phyloP scores from a whole-genome alignment of 2,329 filamentous ascomycete genomes.

The Chaetoscypha palmicola region DNA sequence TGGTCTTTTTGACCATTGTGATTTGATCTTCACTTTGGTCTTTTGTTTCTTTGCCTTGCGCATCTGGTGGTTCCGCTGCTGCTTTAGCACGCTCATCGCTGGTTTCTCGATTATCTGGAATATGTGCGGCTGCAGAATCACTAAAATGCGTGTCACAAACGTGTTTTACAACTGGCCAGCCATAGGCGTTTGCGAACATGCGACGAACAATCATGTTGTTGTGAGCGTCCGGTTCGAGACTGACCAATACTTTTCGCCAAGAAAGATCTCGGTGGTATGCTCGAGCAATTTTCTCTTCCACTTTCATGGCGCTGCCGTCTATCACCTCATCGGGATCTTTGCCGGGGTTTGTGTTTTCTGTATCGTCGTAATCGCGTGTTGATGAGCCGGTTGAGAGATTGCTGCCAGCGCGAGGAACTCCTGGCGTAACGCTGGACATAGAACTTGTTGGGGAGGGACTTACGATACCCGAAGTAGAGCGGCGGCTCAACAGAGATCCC shows the following conservation, averaged over 20 bases:
- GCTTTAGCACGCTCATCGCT: slow-evolving; percentile 63
- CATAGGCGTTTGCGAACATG: slow-evolving; percentile 95
- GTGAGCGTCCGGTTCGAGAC: slow-evolving; percentile 92
- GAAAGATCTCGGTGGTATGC: slow-evolving; percentile 88
- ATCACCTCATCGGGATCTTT: slow-evolving; percentile 41
- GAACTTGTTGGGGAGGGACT: background rate
- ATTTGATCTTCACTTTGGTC: slow-evolving; percentile 7
- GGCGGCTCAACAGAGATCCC: slow-evolving; percentile 14
- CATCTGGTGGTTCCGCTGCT: slow-evolving; percentile 47
- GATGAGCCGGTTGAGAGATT: slow-evolving; percentile 35
- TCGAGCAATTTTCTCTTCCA: slow-evolving; percentile 95
- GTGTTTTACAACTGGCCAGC: slow-evolving; percentile 95
- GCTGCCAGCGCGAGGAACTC: slow-evolving; percentile 37
- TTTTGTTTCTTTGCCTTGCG: slow-evolving; percentile 61
- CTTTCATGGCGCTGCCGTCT: slow-evolving; percentile 67
- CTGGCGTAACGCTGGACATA: slow-evolving; percentile 18
- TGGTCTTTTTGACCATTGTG: slow-evolving; percentile 30
- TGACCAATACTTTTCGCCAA: slow-evolving; percentile 95
- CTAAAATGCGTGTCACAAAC: slow-evolving; percentile 91
- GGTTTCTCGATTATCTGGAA: slow-evolving; percentile 59
- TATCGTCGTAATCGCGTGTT: slow-evolving; percentile 47
- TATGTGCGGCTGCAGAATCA: slow-evolving; percentile 59
- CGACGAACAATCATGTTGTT: slow-evolving; percentile 97
- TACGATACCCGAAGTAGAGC: slow-evolving; percentile 13
- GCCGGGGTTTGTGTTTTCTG: slow-evolving; percentile 39